Evolutionary conservation across 805 yeast genomes (phyloP).

Genomic region (Pichia ethanolica): DNA sequence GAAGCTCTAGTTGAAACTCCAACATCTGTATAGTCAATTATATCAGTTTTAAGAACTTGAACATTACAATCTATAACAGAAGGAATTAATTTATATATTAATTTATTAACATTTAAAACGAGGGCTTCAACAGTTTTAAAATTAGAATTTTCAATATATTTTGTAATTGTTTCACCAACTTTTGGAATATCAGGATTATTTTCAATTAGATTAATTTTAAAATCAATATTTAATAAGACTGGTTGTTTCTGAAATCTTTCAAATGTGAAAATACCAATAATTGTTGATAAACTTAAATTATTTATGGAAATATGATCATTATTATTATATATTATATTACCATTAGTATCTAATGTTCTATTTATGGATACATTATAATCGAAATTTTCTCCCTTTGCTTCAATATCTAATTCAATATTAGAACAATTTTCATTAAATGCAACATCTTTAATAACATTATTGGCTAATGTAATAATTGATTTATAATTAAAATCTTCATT

Average conservation of each 20-base stretch:
- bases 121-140: slow-evolving; percentile 93
- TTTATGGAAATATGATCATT: neutral
- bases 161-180: slow-evolving; percentile 41
- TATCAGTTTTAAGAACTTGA: slow-evolving; percentile 78
- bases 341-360: neutral
- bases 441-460: slow-evolving; percentile 14
- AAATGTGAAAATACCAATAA: slow-evolving; percentile 91
- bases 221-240: slow-evolving; percentile 53
- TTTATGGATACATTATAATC: neutral
- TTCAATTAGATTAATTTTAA: slow-evolving; percentile 24
- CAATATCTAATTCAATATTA: slow-evolving; percentile 12
- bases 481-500: slow-evolving; percentile 34
- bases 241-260: slow-evolving; percentile 80
- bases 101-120: slow-evolving; percentile 56
- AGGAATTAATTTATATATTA: slow-evolving; percentile 16
- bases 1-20: slow-evolving; percentile 68
- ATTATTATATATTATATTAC: neutral
- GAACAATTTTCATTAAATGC: slow-evolving; percentile 16
- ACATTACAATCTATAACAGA: slow-evolving; percentile 32
- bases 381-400: neutral
- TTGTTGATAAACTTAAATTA: slow-evolving; percentile 30
- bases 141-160: slow-evolving; percentile 66
- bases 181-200: slow-evolving; percentile 31
- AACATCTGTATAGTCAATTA: slow-evolving; percentile 79
- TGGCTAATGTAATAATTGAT: slow-evolving; percentile 33